These are phyloP conservation scores for Heterobasidion irregulare DNA, from an alignment of 1,284 basidiomycete species.

Conservation along the genomic window DNA sequence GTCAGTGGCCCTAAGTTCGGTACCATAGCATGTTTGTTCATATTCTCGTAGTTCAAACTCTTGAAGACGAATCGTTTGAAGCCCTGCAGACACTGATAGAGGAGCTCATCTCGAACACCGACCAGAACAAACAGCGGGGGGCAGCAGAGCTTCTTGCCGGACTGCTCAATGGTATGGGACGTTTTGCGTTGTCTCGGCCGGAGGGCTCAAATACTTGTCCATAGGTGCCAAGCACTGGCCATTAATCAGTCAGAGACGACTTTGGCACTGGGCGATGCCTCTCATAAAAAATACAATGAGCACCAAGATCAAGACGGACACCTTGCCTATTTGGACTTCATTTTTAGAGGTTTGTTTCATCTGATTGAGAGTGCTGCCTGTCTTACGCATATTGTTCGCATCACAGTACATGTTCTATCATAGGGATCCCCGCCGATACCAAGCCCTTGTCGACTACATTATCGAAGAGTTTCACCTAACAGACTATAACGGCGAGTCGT, in stretches of 20 bases:
- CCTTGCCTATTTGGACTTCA: slow-evolving; percentile 57
- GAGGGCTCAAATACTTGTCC: background rate
- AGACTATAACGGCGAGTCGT: slow-evolving; percentile 71
- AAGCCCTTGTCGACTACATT: slow-evolving; percentile 73
- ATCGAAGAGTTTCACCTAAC: slow-evolving; percentile 50
- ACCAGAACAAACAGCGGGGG: slow-evolving; percentile 82
- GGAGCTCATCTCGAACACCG: slow-evolving; percentile 44
- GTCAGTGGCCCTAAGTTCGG: slow-evolving; percentile 27
- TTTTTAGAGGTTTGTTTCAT: slow-evolving; percentile 51
- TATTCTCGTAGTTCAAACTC: slow-evolving; percentile 46
- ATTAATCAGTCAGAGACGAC: slow-evolving; percentile 49
- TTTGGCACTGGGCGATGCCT: slow-evolving; percentile 82
- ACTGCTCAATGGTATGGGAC: slow-evolving; percentile 46
- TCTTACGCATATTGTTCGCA: slow-evolving; percentile 4
- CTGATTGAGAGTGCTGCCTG: background rate
- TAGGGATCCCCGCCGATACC: slow-evolving; percentile 79
- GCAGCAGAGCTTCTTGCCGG: slow-evolving; percentile 84
- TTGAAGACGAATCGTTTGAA: slow-evolving; percentile 59
- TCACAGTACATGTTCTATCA: slow-evolving; percentile 64
- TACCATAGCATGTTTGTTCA: background rate
- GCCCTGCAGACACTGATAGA: slow-evolving; percentile 47
- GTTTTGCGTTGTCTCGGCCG: background rate
- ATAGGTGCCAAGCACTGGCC: slow-evolving; percentile 88
- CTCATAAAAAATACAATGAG: slow-evolving; percentile 63
- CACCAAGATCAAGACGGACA: slow-evolving; percentile 59